phyloP scores from a whole-genome alignment of 208 protist genomes.

The Trypanosoma lewisi region DNA sequence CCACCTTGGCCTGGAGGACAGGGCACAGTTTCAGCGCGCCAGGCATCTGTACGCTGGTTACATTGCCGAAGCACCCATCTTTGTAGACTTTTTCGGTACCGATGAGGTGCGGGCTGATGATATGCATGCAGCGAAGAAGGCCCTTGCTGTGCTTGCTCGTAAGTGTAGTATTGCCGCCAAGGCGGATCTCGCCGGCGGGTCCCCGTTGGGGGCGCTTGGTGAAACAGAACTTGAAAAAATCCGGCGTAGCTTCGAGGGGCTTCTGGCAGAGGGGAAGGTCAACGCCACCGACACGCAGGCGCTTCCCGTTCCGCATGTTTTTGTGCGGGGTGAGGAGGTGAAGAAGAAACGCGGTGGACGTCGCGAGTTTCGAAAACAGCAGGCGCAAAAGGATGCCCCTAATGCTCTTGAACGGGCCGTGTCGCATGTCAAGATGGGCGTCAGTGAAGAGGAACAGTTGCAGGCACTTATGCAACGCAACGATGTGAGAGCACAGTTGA shows the following conservation, averaged over 20 bases:
- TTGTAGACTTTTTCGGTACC: conserved; percentile 58
- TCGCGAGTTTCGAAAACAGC: conserved; percentile 53
- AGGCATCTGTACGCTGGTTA: conserved; percentile 56
- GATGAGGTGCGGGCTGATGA: conserved; percentile 40
- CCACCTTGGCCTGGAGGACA: conserved; percentile 61
- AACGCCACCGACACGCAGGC: conserved; percentile 68
- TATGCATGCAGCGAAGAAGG: conserved; percentile 67
- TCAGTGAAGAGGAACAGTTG: conserved; percentile 83
- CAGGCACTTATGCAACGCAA: conserved; percentile 59
- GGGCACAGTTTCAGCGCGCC: conserved; percentile 25
- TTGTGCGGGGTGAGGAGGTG: conserved; percentile 39
- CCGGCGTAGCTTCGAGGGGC: conserved; percentile 39
- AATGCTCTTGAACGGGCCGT: conserved; percentile 65
- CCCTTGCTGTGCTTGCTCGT: conserved; percentile 50
- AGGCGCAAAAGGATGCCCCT: conserved; percentile 46
- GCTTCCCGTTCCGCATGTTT: conserved; percentile 70
- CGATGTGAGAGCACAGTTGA: conserved; percentile 56
- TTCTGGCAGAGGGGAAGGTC: conserved; percentile 72
- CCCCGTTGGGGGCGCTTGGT: conserved; percentile 42
- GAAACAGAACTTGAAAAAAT: conserved; percentile 44
- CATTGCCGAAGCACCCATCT: conserved; percentile 55
- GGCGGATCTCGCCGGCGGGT: conserved; percentile 47
- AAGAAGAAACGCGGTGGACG: conserved; percentile 64
- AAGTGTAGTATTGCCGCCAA: conserved; percentile 62
- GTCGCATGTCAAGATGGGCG: conserved; percentile 77